Base-by-base conservation (phyloP, 1,284 basidiomycete species). In the Apiotrichum montevideense region DNA sequence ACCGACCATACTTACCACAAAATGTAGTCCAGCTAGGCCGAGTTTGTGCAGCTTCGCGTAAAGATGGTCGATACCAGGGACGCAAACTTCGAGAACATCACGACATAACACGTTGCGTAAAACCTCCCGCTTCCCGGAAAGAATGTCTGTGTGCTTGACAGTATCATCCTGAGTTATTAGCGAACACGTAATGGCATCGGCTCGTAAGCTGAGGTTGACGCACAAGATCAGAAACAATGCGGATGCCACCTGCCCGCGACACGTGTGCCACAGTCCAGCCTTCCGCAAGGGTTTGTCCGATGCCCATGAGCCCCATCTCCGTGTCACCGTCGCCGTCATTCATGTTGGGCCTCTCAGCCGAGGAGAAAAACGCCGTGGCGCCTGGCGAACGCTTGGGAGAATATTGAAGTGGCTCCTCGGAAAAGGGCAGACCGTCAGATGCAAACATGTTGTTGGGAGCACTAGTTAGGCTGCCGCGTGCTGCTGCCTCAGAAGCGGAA, bases 11-110 rank as follows among this genome's bases (percentile, higher is more conserved):
- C 88, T 72, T 63, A 90, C 88, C 42, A 92, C 88, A 72, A 90
- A 92, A 69, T 92, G 90, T 69, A 92, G 92, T 35, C 86, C 79
- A 6, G 84, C 84, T 4, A 88, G 87, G 32, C 80, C 80, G 9
- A 74, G 77, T 79, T 83, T 45, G 1, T 63, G 86, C 81, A 94
- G 84, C 7, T 70, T 66, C 9, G 77, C 78, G 72, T 93, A 94
- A 85, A 90, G 90, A 8, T 86, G 83, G 35, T 85, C 83, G 87
- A 97, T 93, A 2, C 88, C 92, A 2, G 85, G 86, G 41, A 96
- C 87, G 46, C 87, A 79, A 43, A 85, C 82, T 52, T 96, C 90
- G 52, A 82, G 79, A 40, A 90, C 65, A n/a, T 75, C 72, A 4
- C 77, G 70, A 45, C 79, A 79, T 52, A 81, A 81, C 40, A 80